Evolutionary conservation across 805 yeast species (phyloP), one percentile per base, ranked within the genome.

Genomic region (Yamadazyma insecticola): DNA sequence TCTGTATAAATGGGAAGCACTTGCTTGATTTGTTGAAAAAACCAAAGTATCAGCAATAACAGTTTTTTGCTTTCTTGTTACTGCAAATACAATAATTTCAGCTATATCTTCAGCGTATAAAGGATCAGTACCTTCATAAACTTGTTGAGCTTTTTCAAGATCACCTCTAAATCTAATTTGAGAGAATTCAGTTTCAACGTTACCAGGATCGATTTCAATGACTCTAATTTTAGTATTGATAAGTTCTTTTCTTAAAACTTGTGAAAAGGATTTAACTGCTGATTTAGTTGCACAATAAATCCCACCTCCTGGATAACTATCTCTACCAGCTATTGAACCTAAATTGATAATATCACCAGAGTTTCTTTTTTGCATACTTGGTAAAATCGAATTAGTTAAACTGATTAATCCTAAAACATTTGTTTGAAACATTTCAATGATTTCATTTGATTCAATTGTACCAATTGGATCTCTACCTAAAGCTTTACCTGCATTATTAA

Each of bases 391-490:
- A 57, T 90, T 96, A 5, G 96, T 88, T 40, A 89, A 59, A 18
- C 81, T 75, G 38, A 89, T 83, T 56, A 89, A 67, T 3, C 96
- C 97, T 35, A 86, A 53, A 3, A 90, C 96, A 50, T 89, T 90
- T 37, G 96, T 87, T 47, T 81, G 70, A 58, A 85, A 79, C 87
- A 87, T 86, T 28, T 71, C 76, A 28, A 70, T 66, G 28, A 87
- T 74, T 50, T 88, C 96, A 4, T 60, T 59, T n/a, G 67, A 57
- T 1, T 58, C 57, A 40, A 90, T 77, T 4, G 64, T 60, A 11
- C 96, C 96, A 33, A 88, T 81, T 33, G 70, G 67, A 24, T 81
- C 96, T 33, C 70, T 64, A 3, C 97, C 97, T 28, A 78, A 58
- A 1, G 95, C 97, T 62, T 74, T 75, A 31, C 88, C 88, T 2